Evolutionary conservation across 2,329 filamentous ascomycete genomes (phyloP), one percentile per base, ranked within the genome.

Genomic region (Hymenoscyphus fraxineus): DNA sequence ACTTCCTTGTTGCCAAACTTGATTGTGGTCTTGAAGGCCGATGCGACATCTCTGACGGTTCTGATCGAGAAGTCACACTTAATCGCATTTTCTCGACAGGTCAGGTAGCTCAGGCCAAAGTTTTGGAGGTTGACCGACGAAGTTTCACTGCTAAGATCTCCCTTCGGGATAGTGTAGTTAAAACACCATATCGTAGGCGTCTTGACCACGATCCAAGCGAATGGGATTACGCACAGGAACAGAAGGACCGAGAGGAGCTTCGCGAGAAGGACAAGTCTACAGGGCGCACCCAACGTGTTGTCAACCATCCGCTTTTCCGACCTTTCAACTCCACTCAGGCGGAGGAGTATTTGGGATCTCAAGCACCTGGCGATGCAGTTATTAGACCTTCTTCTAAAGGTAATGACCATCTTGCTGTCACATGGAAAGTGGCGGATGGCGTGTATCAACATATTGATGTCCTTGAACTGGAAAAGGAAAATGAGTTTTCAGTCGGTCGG

Each of bases 361-460:
- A 96, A 76, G 86, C 89, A 60, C 83, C 88, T 6, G 95, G 95
- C 59, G 95, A 98, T 76, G 90, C 96, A 63, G 92, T 99, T 66
- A 97, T 99, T 73, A 89, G 95, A 56, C 94, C 95, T 3, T 97
- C 93, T 0, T 97, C 93, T 35, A 97, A 96, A 77, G 95, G 95
- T 56, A 90, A 92, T 65, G 95, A 99, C 76, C 95, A 99, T 80
- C 82, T 99, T 63, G 93, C 94, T 7, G 88, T 99, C 58, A 99
- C 95, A 0, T 99, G 95, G 95, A 99, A 99, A 81, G 93, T 99
- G 15, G 90, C 92, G 1, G 93, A 98, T 76, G 90, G 90, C 65
- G 88, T 98, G n/a, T 99, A 93, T 77, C 93, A 99, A 78, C 95
- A 99, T 77, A 92, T 99, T 68, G 95, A 99, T 77, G 94, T 99